A percentile compares a stretch with the other conserved stretches of the same genome.
phyloP scores from a whole-genome alignment of 192 early-diverging fungal species.

The Spizellomyces sp. region DNA sequence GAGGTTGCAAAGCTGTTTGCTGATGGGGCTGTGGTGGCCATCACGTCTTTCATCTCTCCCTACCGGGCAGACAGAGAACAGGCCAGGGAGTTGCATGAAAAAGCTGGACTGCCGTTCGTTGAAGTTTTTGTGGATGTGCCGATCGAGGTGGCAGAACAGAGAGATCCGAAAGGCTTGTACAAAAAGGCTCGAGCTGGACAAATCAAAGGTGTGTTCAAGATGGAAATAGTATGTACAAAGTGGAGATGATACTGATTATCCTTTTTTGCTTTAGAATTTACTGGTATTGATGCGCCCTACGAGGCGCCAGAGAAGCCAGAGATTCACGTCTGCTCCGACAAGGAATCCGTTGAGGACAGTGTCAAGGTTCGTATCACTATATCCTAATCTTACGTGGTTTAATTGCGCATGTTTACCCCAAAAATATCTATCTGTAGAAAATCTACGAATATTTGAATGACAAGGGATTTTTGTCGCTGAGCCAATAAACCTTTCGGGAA shows the following conservation, averaged over 20 bases:
- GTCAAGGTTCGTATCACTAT: constrained; percentile 48
- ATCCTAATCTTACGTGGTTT: neutral
- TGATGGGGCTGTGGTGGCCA: constrained; percentile 76
- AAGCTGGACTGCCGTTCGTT: constrained; percentile 79
- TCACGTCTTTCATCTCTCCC: constrained; percentile 92
- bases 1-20: constrained; percentile 93
- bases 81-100: constrained; percentile 77
- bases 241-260: neutral
- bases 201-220: constrained; percentile 65
- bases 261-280: constrained; percentile 68
- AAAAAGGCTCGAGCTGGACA: constrained; percentile 92
- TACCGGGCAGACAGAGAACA: constrained; percentile 79
- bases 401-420: neutral
- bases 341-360: constrained; percentile 70
- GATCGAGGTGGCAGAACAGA: constrained; percentile 80
- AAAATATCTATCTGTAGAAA: constrained; percentile 1
- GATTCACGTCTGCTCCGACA: constrained; percentile 81
- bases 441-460: constrained; percentile 13
- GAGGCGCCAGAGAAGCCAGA: constrained; percentile 84
- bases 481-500: no score
- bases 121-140: constrained; percentile 90
- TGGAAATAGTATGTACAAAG: neutral
- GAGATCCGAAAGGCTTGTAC: constrained; percentile 95
- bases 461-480: neutral
- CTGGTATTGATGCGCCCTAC: constrained; percentile 92